These are phyloP conservation scores for Myxozyma vanderwaltii DNA, from an alignment of 805 yeast species.

Conservation along the genomic window DNA sequence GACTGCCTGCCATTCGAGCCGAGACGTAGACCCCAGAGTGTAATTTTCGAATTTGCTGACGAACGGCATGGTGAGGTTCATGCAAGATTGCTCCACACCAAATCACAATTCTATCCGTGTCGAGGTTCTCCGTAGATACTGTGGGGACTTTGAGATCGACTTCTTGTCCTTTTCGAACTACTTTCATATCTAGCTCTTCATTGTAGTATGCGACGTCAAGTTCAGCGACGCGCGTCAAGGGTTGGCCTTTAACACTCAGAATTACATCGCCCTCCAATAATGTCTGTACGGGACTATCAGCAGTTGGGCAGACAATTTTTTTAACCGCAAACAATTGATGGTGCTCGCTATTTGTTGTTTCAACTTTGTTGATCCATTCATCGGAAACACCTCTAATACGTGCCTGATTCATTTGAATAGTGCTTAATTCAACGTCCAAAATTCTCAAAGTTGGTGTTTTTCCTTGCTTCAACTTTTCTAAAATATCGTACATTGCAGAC, in stretches of 20 bases:
- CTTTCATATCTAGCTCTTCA: constrained; percentile 55
- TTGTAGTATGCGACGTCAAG: constrained; percentile 53
- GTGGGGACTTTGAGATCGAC: constrained; percentile 65
- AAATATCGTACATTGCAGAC: constrained; percentile 60
- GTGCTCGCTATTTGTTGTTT: constrained; percentile 62
- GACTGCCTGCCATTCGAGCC: constrained; percentile 75
- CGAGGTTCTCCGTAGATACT: constrained; percentile 56
- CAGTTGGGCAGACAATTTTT: constrained; percentile 55
- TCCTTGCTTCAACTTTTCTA: constrained; percentile 53
- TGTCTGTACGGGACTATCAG: constrained; percentile 35
- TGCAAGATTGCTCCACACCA: constrained; percentile 88
- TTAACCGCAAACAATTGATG: constrained; percentile 72
- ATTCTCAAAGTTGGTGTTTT: constrained; percentile 61
- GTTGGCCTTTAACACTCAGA: constrained; percentile 64
- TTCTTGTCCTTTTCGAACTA: constrained; percentile 72
- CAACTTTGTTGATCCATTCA: constrained; percentile 73
- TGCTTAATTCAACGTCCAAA: constrained; percentile 75
- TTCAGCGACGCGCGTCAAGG: constrained; percentile 69
- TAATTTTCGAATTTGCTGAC: constrained; percentile 73
- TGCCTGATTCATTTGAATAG: constrained; percentile 70
- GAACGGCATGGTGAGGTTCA: constrained; percentile 89
- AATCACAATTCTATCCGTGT: constrained; percentile 66
- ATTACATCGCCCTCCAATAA: constrained; percentile 70
- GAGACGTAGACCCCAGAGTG: constrained; percentile 87
- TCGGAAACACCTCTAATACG: constrained; percentile 87